These are phyloP conservation scores for Heliamphora pulchella DNA, from an alignment of 179 eudicot genomes.

Conservation along the genomic window DNA sequence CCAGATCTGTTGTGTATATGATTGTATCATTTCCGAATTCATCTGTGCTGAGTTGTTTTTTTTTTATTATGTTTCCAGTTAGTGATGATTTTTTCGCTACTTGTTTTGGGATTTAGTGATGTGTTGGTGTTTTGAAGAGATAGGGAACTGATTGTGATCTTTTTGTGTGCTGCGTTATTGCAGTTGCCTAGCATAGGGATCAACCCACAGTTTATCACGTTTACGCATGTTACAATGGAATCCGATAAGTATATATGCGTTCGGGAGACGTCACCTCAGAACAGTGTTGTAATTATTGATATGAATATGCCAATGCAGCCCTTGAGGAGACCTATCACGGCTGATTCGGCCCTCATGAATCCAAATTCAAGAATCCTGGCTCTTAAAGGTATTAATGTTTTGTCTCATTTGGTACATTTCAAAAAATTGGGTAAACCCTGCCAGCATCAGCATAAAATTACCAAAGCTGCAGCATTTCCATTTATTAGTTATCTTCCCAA, in stretches of 20 bases:
- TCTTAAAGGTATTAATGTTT: conserved; percentile 53
- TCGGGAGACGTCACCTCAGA: conserved; percentile 89
- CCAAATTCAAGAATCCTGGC: conserved; percentile 77
- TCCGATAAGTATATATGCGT: conserved; percentile 94
- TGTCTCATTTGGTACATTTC: not conserved
- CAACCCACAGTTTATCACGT: conserved; percentile 83
- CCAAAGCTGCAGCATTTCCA: not conserved
- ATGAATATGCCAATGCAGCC: conserved; percentile 98
- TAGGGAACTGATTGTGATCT: conserved; percentile 10
- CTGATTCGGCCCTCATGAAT: conserved; percentile 94
- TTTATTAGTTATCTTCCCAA: no score
- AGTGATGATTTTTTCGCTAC: not conserved
- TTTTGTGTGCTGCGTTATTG: conserved; percentile 16
- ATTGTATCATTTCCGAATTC: no score
- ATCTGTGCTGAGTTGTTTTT: not conserved
- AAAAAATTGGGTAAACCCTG: not conserved
- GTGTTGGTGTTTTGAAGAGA: not conserved
- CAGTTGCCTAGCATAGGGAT: conserved; percentile 92
- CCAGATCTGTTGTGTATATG: no score
- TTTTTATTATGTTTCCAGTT: not conserved
- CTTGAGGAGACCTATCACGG: conserved; percentile 85
- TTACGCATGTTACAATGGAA: conserved; percentile 96
- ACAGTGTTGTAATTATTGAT: conserved; percentile 87
- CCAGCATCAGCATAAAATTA: not conserved
- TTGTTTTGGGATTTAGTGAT: not conserved